A percentile compares a stretch with the other conserved stretches of the same genome.
Evolutionary conservation across 139 green algal species (phyloP).

Genomic region (Astrephomene gubernaculifera): DNA sequence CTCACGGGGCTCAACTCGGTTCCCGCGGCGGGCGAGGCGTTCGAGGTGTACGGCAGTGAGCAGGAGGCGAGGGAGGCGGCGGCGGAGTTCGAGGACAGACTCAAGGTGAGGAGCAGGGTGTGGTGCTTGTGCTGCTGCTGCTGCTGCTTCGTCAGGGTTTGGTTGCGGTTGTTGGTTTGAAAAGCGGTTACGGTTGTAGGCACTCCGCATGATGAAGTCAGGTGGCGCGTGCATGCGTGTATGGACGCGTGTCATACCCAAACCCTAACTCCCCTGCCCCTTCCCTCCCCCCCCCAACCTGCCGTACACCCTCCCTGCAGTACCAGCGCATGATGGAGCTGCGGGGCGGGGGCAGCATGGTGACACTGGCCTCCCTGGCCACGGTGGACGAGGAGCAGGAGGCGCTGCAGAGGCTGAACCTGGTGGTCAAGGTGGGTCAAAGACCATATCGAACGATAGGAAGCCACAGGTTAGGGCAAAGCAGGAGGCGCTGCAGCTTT

Average conservation of each 20-base stretch:
- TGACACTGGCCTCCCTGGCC: conserved; percentile 88
- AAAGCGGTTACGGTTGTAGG: too few species aligned
- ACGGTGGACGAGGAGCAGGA: conserved; percentile 84
- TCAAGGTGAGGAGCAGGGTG: conserved; percentile 56
- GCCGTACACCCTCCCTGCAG: not conserved
- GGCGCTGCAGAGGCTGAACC: conserved; percentile 84
- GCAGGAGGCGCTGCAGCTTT: too few species aligned
- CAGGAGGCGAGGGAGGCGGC: conserved; percentile 69
- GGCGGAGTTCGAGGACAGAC: conserved; percentile 53
- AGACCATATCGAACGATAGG: too few species aligned
- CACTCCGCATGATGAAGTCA: too few species aligned
- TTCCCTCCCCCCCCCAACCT: not conserved
- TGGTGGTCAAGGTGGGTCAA: conserved; percentile 89
- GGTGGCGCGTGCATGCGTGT: conserved; percentile 57
- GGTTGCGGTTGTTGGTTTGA: too few species aligned
- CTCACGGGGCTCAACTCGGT: conserved; percentile 90
- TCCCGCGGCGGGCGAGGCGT: conserved; percentile 92
- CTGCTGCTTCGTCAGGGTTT: too few species aligned
- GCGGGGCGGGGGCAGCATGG: conserved; percentile 76
- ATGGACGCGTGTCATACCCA: not conserved
- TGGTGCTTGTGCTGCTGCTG: too few species aligned
- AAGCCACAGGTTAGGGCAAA: too few species aligned
- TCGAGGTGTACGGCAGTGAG: conserved; percentile 77
- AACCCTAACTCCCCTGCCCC: not conserved
- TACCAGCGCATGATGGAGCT: conserved; percentile 61